These are phyloP conservation scores for Microsporum canis DNA, from an alignment of 2,329 filamentous ascomycete species.

Conservation along the genomic window DNA sequence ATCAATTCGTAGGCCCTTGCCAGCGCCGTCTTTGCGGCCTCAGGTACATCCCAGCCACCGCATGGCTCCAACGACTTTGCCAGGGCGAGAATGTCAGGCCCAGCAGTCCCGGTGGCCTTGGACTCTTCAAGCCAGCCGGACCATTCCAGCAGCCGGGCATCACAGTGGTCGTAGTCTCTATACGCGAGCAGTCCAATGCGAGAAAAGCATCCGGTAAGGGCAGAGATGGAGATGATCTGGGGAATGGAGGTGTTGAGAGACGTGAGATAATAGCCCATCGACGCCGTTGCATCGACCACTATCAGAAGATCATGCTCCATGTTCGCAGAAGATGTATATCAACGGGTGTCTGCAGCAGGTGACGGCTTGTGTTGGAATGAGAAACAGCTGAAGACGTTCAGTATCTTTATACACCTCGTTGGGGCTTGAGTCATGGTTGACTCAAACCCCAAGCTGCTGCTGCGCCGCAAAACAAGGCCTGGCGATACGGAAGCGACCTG, in stretches of 20 bases:
- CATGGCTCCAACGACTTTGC: constrained; percentile 24
- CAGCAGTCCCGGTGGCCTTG: constrained; percentile 10
- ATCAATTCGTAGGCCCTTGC: constrained; percentile 39
- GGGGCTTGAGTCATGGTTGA: too few species aligned
- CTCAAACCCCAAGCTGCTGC: not conserved
- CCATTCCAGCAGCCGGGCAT: constrained; percentile 33
- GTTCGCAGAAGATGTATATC: not conserved
- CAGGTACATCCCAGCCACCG: constrained; percentile 36
- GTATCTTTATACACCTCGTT: not conserved
- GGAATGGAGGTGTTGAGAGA: constrained; percentile 39
- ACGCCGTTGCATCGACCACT: not conserved
- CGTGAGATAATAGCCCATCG: constrained; percentile 25
- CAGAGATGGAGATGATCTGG: constrained; percentile 41
- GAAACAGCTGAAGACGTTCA: not conserved
- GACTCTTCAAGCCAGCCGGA: constrained; percentile 37
- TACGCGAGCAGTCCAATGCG: constrained; percentile 43
- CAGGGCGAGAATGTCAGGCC: constrained; percentile 29
- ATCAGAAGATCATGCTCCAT: constrained; percentile 6
- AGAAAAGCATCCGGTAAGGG: constrained; percentile 40
- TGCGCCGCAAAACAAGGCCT: not conserved
- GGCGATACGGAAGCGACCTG: too few species aligned
- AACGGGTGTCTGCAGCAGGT: not conserved
- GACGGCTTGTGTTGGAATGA: not conserved
- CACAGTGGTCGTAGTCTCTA: constrained; percentile 43
- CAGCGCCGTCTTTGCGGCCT: constrained; percentile 41